Evolutionary conservation across 257 asterid genomes (phyloP).

Genomic region (Solanum bulbocastanum): DNA sequence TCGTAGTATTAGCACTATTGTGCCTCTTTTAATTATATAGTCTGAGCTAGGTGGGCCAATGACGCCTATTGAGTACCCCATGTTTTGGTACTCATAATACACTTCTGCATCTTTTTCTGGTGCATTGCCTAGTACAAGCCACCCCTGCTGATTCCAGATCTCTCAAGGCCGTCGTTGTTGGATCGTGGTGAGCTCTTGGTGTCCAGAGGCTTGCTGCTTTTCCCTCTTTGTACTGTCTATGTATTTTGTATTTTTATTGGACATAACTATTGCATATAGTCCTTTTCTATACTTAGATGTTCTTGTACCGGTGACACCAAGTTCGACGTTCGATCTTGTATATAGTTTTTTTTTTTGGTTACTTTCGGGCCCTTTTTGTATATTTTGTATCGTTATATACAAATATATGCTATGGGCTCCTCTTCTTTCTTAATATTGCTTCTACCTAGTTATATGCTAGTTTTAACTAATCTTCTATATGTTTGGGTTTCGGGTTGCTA

Average conservation of each 20-base stretch:
- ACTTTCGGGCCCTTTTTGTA: not conserved
- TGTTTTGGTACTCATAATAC: not conserved
- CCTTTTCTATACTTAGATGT: not conserved
- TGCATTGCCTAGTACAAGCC: not conserved
- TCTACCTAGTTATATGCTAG: not conserved
- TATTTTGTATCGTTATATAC: not conserved
- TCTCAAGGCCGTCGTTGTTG: not conserved
- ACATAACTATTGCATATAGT: not conserved
- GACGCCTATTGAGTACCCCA: not conserved
- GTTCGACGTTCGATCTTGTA: not conserved
- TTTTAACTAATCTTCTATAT: not conserved
- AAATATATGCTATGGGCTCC: not conserved
- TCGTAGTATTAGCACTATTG: not conserved
- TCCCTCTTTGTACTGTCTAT: not conserved
- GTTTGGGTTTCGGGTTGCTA: not conserved
- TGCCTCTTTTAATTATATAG: not conserved
- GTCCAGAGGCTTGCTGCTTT: not conserved
- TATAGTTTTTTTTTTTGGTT: too few species aligned
- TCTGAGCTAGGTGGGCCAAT: not conserved
- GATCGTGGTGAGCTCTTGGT: not conserved
- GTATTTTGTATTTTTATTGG: too few species aligned
- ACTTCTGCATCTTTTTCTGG: too few species aligned
- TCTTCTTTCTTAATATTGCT: not conserved
- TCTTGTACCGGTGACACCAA: not conserved
- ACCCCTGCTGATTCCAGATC: not conserved